Base-by-base conservation (phyloP, 306 rosid genomes). In the Neltuma alba region DNA sequence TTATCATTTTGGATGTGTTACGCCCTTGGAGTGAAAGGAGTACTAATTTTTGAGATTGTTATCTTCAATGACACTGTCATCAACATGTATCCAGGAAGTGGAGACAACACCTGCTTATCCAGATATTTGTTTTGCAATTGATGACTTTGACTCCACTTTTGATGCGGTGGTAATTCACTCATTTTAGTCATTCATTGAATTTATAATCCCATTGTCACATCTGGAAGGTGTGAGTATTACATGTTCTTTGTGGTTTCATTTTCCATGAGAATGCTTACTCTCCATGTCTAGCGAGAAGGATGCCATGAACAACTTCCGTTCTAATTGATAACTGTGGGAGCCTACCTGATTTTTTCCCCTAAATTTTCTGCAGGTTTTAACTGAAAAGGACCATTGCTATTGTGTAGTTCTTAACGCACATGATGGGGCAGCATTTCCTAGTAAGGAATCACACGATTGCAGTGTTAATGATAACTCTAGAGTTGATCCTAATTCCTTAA, bases 71-170 rank as follows among this genome's bases (percentile, higher is more conserved):
- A 89, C 83, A 54, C 80, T 57, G 40, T 70, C 31, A 4, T 78
- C 76, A 78, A 60, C 79, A 37, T 84, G 79, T 45, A 25, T 85
- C 27, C 79, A 95, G 99, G 99, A 93, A 90, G 98, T 89, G 83
- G 98, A 95, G 91, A 95, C 99, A 12, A 88, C 94, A 61, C 97
- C 99, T 66, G 99, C 99, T 38, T 95, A 95, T 93, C 99, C 99
- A 14, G 99, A 95, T 86, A 91, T 95, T 71, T 95, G 97, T 81
- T 95, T 95, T 87, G 96, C 99, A 25, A 86, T 95, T 60, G 97
- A 95, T 82, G 99, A 95, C 92, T 95, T 95, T 58, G 99, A 95
- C 88, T 95, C 99, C 77, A 95, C 99, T 33, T 95, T 93, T 87
- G 99, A 90, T 92, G 96, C 97, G 23, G 97, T 95, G 99, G 99